Conservation (phyloP, 2,329 filamentous ascomycete species). For the Cladophialophora psammophila region DNA sequence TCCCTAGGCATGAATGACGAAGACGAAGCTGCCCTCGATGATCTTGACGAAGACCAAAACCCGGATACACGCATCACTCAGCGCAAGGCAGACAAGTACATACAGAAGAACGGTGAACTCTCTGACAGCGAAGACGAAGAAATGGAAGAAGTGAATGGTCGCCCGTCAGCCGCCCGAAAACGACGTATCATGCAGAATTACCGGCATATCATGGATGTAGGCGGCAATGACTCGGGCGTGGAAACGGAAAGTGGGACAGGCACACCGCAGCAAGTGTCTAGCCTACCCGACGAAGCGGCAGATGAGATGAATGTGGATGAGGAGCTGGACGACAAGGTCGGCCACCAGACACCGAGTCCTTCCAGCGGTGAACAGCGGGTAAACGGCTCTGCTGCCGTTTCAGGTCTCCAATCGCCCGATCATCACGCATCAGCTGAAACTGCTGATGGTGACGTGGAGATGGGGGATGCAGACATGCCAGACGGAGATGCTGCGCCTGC, state of each 20-base stretch:
- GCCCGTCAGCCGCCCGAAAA: constrained; percentile 79
- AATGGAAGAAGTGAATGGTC: constrained; percentile 71
- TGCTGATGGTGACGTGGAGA: constrained; percentile 44
- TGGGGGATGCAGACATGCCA: constrained; percentile 52
- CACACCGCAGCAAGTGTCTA: constrained; percentile 54
- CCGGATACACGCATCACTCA: constrained; percentile 83
- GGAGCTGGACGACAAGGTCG: constrained; percentile 28
- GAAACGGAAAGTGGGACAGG: constrained; percentile 57
- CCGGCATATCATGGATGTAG: constrained; percentile 66
- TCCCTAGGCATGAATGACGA: constrained; percentile 68
- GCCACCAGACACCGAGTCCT: constrained; percentile 32
- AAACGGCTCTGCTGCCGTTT: constrained; percentile 33
- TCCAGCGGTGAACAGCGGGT: constrained; percentile 15
- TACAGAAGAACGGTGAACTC: constrained; percentile 79
- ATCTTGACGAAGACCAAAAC: constrained; percentile 83
- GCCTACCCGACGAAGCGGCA: constrained; percentile 50
- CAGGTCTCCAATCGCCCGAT: constrained; percentile 30
- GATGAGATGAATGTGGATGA: constrained; percentile 54
- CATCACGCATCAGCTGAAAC: background rate
- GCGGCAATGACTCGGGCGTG: constrained; percentile 59
- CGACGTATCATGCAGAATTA: constrained; percentile 87
- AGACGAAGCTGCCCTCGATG: constrained; percentile 69
- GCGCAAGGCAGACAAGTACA: constrained; percentile 79
- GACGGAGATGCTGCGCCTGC: constrained; percentile 47
- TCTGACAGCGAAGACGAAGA: constrained; percentile 92